These are phyloP conservation scores for Conticribra weissflogii DNA, from an alignment of 108 stramenopile species.

Conservation along the genomic window DNA sequence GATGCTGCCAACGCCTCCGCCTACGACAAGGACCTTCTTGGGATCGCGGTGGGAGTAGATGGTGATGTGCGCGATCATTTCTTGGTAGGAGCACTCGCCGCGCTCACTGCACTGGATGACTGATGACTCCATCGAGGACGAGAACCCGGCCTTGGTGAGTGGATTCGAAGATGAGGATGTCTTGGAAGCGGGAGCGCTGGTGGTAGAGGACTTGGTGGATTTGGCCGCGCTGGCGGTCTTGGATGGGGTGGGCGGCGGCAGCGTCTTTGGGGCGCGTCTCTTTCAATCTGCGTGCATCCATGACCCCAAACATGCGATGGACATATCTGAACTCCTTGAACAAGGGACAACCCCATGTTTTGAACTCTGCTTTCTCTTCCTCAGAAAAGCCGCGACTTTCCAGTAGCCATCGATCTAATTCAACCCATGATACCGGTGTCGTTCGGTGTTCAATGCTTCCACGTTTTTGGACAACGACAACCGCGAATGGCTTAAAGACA, in stretches of 20 bases:
- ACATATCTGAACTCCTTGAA: too few species aligned
- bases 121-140: constrained; percentile 98
- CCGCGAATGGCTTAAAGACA: too few species aligned
- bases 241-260: constrained; percentile 67
- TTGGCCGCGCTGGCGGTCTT: constrained; percentile 88
- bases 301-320: too few species aligned
- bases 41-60: constrained; percentile 92
- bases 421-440: too few species aligned
- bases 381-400: too few species aligned
- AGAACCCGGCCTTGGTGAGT: constrained; percentile 92
- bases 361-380: too few species aligned
- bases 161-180: constrained; percentile 95
- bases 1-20: constrained; percentile 98
- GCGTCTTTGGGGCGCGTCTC: constrained; percentile 31
- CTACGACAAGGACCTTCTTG: constrained; percentile 92
- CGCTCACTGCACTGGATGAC: constrained; percentile 94
- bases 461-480: too few species aligned
- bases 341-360: too few species aligned
- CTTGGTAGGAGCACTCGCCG: constrained; percentile 97
- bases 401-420: too few species aligned
- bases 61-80: constrained; percentile 97
- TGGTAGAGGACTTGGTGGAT: constrained; percentile 83
- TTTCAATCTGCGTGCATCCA: too few species aligned
- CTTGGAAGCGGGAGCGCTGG: constrained; percentile 86
- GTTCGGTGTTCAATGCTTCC: too few species aligned